A percentile compares a stretch with the other conserved stretches of the same genome.
Conservation (phyloP, 148 eudicot species). For the Silene latifolia region DNA sequence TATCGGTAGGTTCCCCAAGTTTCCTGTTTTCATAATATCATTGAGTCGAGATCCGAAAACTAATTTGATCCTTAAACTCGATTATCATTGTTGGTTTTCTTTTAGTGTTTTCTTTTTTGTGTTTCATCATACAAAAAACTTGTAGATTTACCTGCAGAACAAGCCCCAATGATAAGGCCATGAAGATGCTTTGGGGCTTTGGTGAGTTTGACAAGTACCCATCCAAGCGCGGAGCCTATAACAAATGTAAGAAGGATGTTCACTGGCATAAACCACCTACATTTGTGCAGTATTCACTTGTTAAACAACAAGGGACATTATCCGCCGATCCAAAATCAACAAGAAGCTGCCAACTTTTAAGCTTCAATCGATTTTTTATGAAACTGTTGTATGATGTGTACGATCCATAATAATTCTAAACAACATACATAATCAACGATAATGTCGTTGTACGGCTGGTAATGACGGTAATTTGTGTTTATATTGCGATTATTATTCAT, state of each 20-base stretch:
- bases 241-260: slow-evolving; percentile 43
- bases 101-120: no score
- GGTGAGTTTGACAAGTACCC: slow-evolving; percentile 36
- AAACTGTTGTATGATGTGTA: no score
- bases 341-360: background rate
- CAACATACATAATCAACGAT: no score
- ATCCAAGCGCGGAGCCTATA: slow-evolving; percentile 41
- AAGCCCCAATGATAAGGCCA: slow-evolving; percentile 42
- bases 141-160: slow-evolving; percentile 37
- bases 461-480: no score
- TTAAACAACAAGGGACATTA: background rate
- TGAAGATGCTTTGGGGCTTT: slow-evolving; percentile 37
- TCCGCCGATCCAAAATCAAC: background rate
- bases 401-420: no score
- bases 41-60: no score
- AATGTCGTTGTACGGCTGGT: no score
- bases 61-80: no score
- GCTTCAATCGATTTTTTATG: background rate
- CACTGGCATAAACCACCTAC: slow-evolving; percentile 57
- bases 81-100: no score
- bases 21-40: slow-evolving; percentile 42
- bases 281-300: background rate
- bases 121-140: no score
- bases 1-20: slow-evolving; percentile 67
- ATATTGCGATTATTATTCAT: no score